phyloP scores from a whole-genome alignment of 192 early-diverging fungal species.

The Coemansia sp. region DNA sequence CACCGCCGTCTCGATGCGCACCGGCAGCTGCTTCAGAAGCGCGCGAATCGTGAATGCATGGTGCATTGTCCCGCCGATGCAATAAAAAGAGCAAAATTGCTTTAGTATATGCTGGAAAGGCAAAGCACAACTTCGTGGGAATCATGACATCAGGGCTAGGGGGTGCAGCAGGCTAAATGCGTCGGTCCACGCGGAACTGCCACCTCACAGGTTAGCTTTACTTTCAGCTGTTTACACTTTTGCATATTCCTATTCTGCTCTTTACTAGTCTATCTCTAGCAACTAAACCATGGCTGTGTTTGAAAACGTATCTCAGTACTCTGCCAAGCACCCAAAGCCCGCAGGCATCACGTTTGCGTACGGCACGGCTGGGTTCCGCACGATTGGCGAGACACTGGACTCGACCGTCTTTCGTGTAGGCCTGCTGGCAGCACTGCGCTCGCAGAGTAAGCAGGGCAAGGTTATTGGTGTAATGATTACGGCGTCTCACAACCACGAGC shows the following conservation, averaged over 20 bases:
- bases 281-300: constrained; percentile 18
- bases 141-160: background rate
- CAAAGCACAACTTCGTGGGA: background rate
- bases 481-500: constrained; percentile 96
- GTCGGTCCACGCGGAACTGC: background rate
- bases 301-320: constrained; percentile 47
- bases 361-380: constrained; percentile 98
- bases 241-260: background rate
- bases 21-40: constrained; percentile 68
- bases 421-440: constrained; percentile 87
- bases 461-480: constrained; percentile 97
- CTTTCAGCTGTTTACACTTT: background rate
- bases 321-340: constrained; percentile 73
- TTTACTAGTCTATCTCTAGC: background rate
- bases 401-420: constrained; percentile 93
- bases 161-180: background rate
- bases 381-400: constrained; percentile 83
- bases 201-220: background rate
- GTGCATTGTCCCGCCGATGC: constrained; percentile 58
- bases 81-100: background rate
- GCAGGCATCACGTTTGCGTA: constrained; percentile 66
- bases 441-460: constrained; percentile 78
- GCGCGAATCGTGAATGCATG: constrained; percentile 76
- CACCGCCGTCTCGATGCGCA: constrained; percentile 71
- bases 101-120: background rate